Conservation (phyloP, 2,329 filamentous ascomycete species). For the Hymenoscyphus fraxineus region DNA sequence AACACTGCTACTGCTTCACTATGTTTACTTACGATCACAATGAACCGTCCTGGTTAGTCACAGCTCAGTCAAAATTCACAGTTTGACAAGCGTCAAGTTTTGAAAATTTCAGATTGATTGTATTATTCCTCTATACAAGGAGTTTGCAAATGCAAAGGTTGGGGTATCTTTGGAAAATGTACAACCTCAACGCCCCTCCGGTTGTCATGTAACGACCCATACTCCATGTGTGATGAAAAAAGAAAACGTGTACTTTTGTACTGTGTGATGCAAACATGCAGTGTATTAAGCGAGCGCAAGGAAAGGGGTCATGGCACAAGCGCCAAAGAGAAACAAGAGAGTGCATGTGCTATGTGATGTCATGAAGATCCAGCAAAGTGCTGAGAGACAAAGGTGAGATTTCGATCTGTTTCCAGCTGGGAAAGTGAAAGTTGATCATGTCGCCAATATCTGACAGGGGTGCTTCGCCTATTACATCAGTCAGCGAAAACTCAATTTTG, state of each 20-base stretch:
- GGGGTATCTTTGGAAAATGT: not conserved
- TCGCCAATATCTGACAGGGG: not conserved
- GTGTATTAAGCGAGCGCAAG: not conserved
- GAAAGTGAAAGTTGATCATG: not conserved
- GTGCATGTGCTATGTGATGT: not conserved
- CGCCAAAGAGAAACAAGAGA: not conserved
- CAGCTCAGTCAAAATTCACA: not conserved
- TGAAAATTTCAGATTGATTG: not conserved
- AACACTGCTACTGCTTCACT: too few relatives aligned
- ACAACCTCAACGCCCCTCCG: not conserved
- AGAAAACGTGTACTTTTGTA: not conserved
- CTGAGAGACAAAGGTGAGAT: not conserved
- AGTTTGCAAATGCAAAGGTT: constrained; percentile 3
- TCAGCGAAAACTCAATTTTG: not conserved
- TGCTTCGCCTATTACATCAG: not conserved
- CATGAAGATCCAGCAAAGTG: not conserved
- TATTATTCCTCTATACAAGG: not conserved
- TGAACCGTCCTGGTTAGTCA: too few relatives aligned
- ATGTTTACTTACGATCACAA: too few relatives aligned
- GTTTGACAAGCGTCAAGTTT: not conserved
- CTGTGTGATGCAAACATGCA: not conserved
- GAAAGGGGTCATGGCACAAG: not conserved
- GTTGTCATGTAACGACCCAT: not conserved
- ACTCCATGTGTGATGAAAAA: constrained; percentile 1
- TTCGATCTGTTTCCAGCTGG: not conserved